Base-by-base conservation (phyloP, 768 basidiomycete species). In the Phylloporus arenicola region DNA sequence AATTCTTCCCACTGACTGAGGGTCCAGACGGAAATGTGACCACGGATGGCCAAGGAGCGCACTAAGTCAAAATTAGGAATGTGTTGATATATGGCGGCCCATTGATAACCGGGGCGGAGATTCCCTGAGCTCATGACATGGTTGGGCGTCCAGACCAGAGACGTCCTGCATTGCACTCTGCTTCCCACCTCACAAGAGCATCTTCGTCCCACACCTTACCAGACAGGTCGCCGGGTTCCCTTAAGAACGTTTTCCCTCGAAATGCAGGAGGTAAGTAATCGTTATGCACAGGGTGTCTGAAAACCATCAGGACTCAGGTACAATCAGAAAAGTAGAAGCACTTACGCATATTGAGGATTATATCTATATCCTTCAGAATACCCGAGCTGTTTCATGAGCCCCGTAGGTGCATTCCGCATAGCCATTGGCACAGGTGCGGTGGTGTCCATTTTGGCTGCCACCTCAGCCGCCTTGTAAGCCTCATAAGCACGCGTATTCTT, bases 401-500 rank as follows among this genome's bases (percentile, higher is more conserved):
- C 57, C 3, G 88, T 89, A 3, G 88, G 88, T 9, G 88, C 87
- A 65, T 92, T 92, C 27, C 91, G 77, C 57, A 91, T 75, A 33
- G 76, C 72, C 50, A 88, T 58, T 1, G 91, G 91, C 1, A 92
- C 86, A 4, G 82, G 75, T 43, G 78, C 60, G 11, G 78, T 70
- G 50, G 68, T 64, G 62, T 79, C 80, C 50, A 58, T 57, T 60
- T 77, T 77, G 6, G 81, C 85, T 2, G 80, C 80, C 42, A 62
- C 78, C 63, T 84, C 84, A 1, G 86, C 86, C 29, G 75, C 71
- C 20, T 78, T 79, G 67, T 91, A 92, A 0, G 82, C 91, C 47
- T 82, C 81, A 60, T 92, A 93, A 4, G 84, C 68, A 19, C 90
- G 79, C 0, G 87, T 89, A 27, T 83, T 86, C 67, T 93, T 93